Base-by-base conservation (phyloP, 345 rosid species). In the Euphorbia tirucalli region DNA sequence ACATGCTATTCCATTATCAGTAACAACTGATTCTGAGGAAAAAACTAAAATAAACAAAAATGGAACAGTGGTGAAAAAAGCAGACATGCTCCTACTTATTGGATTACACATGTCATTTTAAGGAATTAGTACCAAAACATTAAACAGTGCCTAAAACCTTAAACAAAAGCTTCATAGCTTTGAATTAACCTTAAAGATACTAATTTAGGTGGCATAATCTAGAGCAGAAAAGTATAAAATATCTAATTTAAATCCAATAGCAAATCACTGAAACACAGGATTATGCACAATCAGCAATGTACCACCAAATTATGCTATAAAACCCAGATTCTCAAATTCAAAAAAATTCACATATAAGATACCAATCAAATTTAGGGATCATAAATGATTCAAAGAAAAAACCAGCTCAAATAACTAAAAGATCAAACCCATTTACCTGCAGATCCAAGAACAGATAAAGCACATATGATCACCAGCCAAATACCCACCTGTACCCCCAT, bases 351-450 rank as follows among this genome's bases (percentile, higher is more conserved):
- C 24, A 16, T 7, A 18, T 4, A 52, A 24, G 0, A 52, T 68
- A 35, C 22, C 46, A 10, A 73, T 46, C 21, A 59, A 68, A 49
- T 37, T 37, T 9, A 41, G 11, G 65, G 76, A 72, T 80, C 71
- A 72, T 69, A 19, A 69, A 37, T 50, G 69, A 64, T 44, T 61
- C 69, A 65, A 68, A 48, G 24, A 22, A 74, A 25, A 70, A 62
- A 66, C 32, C 56, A 75, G n/a, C 41, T 22, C 0, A 57, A 41
- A 49, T 10, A 21, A 66, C 31, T 19, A 35, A 27, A 71, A 65
- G 70, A 58, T n/a, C 21, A 65, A 69, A 48, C 9, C 65, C 61
- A 75, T 60, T 83, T 85, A 88, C 93, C 93, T 79, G 90, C 74
- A 79, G 88, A 85, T 81, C 85, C 88, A 75, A 76, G 78, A 79